Base-by-base conservation (phyloP, 2,329 filamentous ascomycete species). In the Rhexocercosporidium sp. region DNA sequence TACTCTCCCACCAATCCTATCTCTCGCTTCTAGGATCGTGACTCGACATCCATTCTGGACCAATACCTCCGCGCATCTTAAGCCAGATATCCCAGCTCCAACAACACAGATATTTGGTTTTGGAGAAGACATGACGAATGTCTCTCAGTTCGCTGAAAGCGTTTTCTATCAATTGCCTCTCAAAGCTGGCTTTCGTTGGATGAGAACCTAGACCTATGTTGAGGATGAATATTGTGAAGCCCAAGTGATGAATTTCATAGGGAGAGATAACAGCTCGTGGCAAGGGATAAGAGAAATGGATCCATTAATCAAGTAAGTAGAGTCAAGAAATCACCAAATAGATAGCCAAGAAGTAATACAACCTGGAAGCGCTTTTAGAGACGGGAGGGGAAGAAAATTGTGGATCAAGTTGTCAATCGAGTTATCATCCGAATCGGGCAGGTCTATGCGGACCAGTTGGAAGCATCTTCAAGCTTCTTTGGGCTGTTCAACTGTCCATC, bases 61-160 rank as follows among this genome's bases (percentile, higher is more conserved):
- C 9, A 88, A 75, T 0, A 88, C 75, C 67, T 87, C 85, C 27
- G 86, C 86, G 71, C 84, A 86, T 69, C 85, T 80, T 56, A 88
- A 77, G 0, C 86, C 86, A 14, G 85, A 82, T 46, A 88, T 79
- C 5, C 87, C 86, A 18, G 85, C 85, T 16, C 86, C 86, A 3
- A 89, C 79, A 53, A 89, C 79, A 51, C 84, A 71, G 25, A 76
- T 66, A 47, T 66, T 64, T 1, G 70, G 65, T 12, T 51, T 53
- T 29, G 78, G 64, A 3, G 27, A 25, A 22, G 47, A 25, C 65
- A 67, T 67, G n/a, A 47, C 8, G 34, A 37, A 37, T 7, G 34
- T 2, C 2, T 6, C 34, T n/a, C n/a, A n/a, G n/a, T n/a, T n/a
- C n/a, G n/a, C 34, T 37, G 3, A 37, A 11, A 7, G 8, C 8